These are phyloP conservation scores for Ophiostoma sp. DNA, from an alignment of 2,329 filamentous ascomycete species.

Conservation along the genomic window DNA sequence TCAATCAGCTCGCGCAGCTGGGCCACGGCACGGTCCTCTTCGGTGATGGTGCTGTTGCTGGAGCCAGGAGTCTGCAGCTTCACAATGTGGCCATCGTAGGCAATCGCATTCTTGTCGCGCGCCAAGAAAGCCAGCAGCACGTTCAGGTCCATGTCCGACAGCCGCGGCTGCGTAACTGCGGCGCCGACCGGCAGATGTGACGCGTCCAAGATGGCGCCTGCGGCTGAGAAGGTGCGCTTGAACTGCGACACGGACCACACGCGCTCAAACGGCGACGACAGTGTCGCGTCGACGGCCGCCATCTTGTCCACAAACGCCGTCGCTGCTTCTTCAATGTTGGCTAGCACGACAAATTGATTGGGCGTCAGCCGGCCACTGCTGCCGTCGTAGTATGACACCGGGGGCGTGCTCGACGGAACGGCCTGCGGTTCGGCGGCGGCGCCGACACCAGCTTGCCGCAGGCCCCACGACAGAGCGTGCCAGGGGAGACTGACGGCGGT, in stretches of 20 bases:
- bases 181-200: slow-evolving; percentile 1
- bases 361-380: slow-evolving; percentile 28
- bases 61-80: slow-evolving; percentile 58
- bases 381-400: background rate
- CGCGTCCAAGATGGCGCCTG: slow-evolving; percentile 41
- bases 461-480: slow-evolving; percentile 68
- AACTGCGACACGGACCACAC: slow-evolving; percentile 65
- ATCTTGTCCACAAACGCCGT: slow-evolving; percentile 48
- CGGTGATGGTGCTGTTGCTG: slow-evolving; percentile 51
- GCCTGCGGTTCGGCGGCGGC: slow-evolving; percentile 26
- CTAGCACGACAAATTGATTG: slow-evolving; percentile 61
- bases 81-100: slow-evolving; percentile 62
- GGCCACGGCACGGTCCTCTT: slow-evolving; percentile 76
- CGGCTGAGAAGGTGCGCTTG: slow-evolving; percentile 47
- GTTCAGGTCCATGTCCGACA: slow-evolving; percentile 62
- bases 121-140: slow-evolving; percentile 65
- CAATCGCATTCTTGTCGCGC: slow-evolving; percentile 57
- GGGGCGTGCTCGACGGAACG: background rate
- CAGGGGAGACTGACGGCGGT: slow-evolving; percentile 65
- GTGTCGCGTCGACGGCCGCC: slow-evolving; percentile 30
- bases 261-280: slow-evolving; percentile 54
- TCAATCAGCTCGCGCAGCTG: slow-evolving; percentile 74
- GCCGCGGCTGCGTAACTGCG: slow-evolving; percentile 38
- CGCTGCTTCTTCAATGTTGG: slow-evolving; percentile 56
- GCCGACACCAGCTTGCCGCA: slow-evolving; percentile 49